Evolutionary conservation across 371 early-diverging fungal species (phyloP).

Genomic region (Circinella umbellata): DNA sequence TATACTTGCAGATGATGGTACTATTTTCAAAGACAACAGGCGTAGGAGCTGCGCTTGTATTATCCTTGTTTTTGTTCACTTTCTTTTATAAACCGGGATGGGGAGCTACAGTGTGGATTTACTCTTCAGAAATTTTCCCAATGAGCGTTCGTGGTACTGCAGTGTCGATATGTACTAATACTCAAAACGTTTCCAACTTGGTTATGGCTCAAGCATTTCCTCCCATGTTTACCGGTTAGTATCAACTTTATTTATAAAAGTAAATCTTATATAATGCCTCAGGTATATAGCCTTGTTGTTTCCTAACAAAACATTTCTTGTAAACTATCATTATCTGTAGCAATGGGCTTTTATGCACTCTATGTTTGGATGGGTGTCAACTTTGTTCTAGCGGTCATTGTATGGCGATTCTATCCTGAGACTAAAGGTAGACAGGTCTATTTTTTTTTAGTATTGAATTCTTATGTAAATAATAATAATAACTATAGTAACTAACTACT

Average conservation of each 20-base stretch:
- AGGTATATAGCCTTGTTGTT: too few species aligned
- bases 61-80: slow-evolving; percentile 35
- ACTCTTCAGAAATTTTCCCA: slow-evolving; percentile 86
- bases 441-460: too few species aligned
- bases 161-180: slow-evolving; percentile 77
- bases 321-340: slow-evolving; percentile 20
- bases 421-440: slow-evolving; percentile 53
- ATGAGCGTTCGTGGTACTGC: slow-evolving; percentile 74
- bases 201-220: slow-evolving; percentile 65
- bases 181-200: slow-evolving; percentile 83
- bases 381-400: slow-evolving; percentile 49
- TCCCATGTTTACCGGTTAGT: slow-evolving; percentile 61
- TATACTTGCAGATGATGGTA: slow-evolving; percentile 1
- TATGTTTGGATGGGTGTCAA: slow-evolving; percentile 36
- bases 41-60: slow-evolving; percentile 28
- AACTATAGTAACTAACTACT: too few species aligned
- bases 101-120: slow-evolving; percentile 92
- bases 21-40: slow-evolving; percentile 16
- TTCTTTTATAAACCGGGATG: slow-evolving; percentile 58
- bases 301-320: neutral
- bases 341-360: slow-evolving; percentile 48
- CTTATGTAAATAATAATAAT: too few species aligned
- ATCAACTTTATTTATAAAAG: slow-evolving; percentile 13
- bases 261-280: too few species aligned
- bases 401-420: slow-evolving; percentile 78